These are phyloP conservation scores for Solanum chacoense DNA, from an alignment of 305 asterid species.

Conservation along the genomic window DNA sequence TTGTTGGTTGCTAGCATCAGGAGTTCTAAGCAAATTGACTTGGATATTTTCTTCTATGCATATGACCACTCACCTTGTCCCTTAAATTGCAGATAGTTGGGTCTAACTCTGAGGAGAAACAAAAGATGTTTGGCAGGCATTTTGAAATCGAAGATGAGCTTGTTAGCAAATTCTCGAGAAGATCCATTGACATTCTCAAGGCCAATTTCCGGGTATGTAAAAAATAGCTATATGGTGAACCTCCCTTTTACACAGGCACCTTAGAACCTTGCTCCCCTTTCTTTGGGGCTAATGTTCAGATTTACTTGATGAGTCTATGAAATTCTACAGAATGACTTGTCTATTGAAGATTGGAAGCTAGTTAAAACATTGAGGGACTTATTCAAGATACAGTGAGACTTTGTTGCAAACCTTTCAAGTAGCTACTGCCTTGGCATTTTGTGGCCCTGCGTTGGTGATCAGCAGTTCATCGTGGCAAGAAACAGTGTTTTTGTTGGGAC, in stretches of 20 bases:
- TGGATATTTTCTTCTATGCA: neutral
- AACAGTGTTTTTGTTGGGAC: neutral
- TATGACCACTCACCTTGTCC: neutral
- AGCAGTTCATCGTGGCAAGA: neutral
- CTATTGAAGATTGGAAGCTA: constrained; percentile 57
- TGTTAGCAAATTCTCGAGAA: constrained; percentile 78
- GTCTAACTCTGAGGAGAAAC: constrained; percentile 75
- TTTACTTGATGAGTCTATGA: neutral
- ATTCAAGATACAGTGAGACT: constrained; percentile 58
- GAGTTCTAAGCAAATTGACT: neutral
- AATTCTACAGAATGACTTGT: constrained; percentile 54
- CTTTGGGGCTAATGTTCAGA: neutral
- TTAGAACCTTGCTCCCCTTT: constrained; percentile 8
- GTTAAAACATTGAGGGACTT: constrained; percentile 50
- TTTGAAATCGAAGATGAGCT: constrained; percentile 89
- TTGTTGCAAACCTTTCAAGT: neutral
- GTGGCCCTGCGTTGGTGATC: neutral
- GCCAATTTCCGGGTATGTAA: constrained; percentile 71
- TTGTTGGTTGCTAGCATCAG: neutral
- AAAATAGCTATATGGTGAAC: constrained; percentile 9
- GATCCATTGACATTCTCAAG: constrained; percentile 78
- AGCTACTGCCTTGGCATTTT: neutral
- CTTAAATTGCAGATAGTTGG: constrained; percentile 52
- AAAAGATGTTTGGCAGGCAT: constrained; percentile 91
- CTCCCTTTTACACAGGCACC: neutral